Evolutionary conservation across 2,329 filamentous ascomycete species (phyloP), one percentile per base, ranked within the genome.

Genomic region (Pseudocercospora fuligena): DNA sequence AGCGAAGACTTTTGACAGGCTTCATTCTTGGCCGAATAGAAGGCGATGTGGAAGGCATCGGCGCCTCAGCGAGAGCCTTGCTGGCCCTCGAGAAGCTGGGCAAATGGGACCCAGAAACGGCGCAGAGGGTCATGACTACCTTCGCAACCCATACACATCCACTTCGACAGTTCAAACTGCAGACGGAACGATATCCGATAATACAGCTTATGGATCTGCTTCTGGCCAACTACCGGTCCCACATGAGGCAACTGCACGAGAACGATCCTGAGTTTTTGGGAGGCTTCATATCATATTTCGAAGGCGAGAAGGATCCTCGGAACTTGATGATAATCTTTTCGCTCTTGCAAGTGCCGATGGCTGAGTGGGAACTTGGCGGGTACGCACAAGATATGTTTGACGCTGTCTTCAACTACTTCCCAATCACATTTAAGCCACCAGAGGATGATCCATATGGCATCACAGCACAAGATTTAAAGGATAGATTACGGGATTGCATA

Each of bases 301-400:
- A 87, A 16, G 88, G 88, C 64, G 89, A 91, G 76, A 90, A 90
- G 73, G 89, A 91, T 70, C 89, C 89, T 0, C 82, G 89, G 29
- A 91, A 91, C 73, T 78, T 91, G 29, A 91, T 91, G 89, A 82
- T 91, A 58, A 86, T 90, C 1, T 91, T 91, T 73, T 90, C 89
- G 0, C 85, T 90, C 66, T 76, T 90, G 29, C 87, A 85, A 72
- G 89, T 90, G 14, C 82, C 90, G 1, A 89, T 90, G 84, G 82
- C 88, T 6, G 89, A 91, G 75, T 91, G 89, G 88, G 85, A 87
- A 70, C 86, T 90, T 66, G 82, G 83, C 3, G 82, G 82, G 46
- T 83, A 89, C 75, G 85, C 85, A 21, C 87, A 90, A 74, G 82
- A 84, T 31, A 81, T 90, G 53, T 91, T 91, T 73, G 89, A 91